These are phyloP conservation scores for Stephanodiscus triporus DNA, from an alignment of 108 stramenopile genomes.

Conservation along the genomic window DNA sequence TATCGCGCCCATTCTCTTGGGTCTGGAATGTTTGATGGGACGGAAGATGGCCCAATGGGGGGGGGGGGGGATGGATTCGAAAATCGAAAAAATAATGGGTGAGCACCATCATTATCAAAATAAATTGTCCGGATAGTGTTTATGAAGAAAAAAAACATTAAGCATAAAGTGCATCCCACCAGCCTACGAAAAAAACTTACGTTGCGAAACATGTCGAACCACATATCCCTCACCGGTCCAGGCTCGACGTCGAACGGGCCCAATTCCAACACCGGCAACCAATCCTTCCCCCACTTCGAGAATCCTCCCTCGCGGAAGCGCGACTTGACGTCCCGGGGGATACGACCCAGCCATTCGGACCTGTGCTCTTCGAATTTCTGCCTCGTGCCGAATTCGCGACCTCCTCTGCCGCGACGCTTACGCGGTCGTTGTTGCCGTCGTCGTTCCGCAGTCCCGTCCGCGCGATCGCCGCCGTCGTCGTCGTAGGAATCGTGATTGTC, in stretches of 20 bases:
- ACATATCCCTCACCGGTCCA: constrained; percentile 63
- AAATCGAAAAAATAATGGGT: neutral
- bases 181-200: constrained; percentile 52
- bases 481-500: neutral
- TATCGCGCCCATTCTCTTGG: constrained; percentile 44
- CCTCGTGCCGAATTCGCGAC: constrained; percentile 34
- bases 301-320: constrained; percentile 75
- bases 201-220: constrained; percentile 79
- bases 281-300: constrained; percentile 66
- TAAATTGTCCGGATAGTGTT: neutral
- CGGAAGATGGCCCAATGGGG: neutral
- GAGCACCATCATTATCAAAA: constrained; percentile 14
- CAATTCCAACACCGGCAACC: constrained; percentile 63
- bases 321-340: constrained; percentile 56
- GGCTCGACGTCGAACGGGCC: constrained; percentile 77
- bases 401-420: neutral
- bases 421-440: neutral
- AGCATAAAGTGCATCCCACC: neutral
- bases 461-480: constrained; percentile 3
- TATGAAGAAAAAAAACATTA: too few species aligned
- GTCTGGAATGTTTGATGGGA: constrained; percentile 27
- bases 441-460: neutral
- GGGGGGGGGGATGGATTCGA: constrained; percentile 1
- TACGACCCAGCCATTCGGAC: constrained; percentile 45
- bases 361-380: constrained; percentile 44